Percentiles rank a stretch among this genome's conserved stretches.
phyloP scores from a whole-genome alignment of 805 yeast genomes.

The Priceomyces carsonii region DNA sequence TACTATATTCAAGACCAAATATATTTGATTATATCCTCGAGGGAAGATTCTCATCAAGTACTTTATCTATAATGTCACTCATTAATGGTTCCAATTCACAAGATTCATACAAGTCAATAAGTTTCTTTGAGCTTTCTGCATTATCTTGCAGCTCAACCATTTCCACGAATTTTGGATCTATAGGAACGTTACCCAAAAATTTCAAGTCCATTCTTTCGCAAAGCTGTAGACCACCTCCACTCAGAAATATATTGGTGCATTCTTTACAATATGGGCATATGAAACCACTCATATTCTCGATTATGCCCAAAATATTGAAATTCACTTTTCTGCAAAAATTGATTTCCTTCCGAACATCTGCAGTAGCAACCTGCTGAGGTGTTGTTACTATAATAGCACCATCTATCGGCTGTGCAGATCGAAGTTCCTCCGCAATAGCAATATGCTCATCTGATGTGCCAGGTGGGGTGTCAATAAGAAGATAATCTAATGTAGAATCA shows the following conservation, averaged over 20 bases:
- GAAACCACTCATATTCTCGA: constrained; percentile 97
- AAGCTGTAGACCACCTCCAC: constrained; percentile 84
- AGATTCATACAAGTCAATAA: constrained; percentile 35
- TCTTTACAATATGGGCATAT: constrained; percentile 93
- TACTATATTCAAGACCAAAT: too few relatives aligned
- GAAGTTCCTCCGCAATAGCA: constrained; percentile 88
- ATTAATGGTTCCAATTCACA: constrained; percentile 40
- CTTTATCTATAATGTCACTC: constrained; percentile 34
- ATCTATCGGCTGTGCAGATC: constrained; percentile 65
- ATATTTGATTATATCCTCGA: constrained; percentile 21
- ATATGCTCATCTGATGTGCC: constrained; percentile 99
- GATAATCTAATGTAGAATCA: constrained; percentile 57
- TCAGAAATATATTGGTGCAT: constrained; percentile 86
- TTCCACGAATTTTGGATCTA: constrained; percentile 89
- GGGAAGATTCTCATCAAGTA: constrained; percentile 31
- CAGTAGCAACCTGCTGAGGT: constrained; percentile 90
- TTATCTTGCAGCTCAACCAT: constrained; percentile 68
- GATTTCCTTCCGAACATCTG: constrained; percentile 92
- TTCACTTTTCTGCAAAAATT: constrained; percentile 88
- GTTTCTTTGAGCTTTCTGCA: constrained; percentile 18
- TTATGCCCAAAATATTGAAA: constrained; percentile 76
- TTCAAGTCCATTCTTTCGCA: constrained; percentile 63
- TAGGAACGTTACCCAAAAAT: constrained; percentile 86
- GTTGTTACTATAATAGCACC: constrained; percentile 97
- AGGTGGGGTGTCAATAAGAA: constrained; percentile 96